Evolutionary conservation across 805 yeast genomes (phyloP).

Genomic region (Ogataea siamensis): DNA sequence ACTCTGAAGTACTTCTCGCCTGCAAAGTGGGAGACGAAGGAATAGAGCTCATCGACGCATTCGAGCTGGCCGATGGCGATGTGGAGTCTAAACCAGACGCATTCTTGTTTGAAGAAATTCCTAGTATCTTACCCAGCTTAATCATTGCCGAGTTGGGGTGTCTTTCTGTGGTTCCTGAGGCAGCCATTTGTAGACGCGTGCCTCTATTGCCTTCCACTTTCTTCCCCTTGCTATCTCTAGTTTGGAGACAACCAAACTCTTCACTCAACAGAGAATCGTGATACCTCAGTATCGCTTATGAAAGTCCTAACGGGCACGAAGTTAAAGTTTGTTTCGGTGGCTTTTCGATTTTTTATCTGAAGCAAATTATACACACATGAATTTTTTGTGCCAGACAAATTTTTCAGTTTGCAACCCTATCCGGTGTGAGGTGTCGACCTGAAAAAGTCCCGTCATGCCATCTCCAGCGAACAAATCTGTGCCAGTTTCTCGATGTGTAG

Average conservation of each 20-base stretch:
- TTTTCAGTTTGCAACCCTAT: slow-evolving; percentile 4
- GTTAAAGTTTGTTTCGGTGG: not conserved
- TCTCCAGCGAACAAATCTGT: slow-evolving; percentile 21
- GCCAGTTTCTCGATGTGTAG: slow-evolving; percentile 41
- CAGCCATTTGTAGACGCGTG: slow-evolving; percentile 6
- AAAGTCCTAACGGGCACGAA: not conserved
- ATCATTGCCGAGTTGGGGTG: slow-evolving; percentile 23
- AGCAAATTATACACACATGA: slow-evolving; percentile 2
- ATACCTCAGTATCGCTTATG: slow-evolving; percentile 5
- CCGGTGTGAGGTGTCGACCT: slow-evolving; percentile 11
- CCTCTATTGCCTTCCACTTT: slow-evolving; percentile 1
- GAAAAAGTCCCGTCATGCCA: not conserved
- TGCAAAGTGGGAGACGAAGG: slow-evolving; percentile 13
- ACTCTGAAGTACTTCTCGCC: slow-evolving; percentile 2
- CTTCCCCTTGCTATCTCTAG: slow-evolving; percentile 1
- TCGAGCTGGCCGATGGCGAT: slow-evolving; percentile 12
- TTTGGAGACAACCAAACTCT: slow-evolving; percentile 5
- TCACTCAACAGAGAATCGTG: slow-evolving; percentile 4
- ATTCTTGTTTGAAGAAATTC: slow-evolving; percentile 14
- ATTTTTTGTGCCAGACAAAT: slow-evolving; percentile 4
- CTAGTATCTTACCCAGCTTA: slow-evolving; percentile 27
- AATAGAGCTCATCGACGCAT: slow-evolving; percentile 13
- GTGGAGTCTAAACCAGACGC: slow-evolving; percentile 5
- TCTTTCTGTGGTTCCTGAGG: slow-evolving; percentile 14
- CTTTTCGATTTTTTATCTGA: slow-evolving; percentile 5